These are phyloP conservation scores for Xylaria multiplex DNA, from an alignment of 2,329 filamentous ascomycete genomes.

Conservation along the genomic window DNA sequence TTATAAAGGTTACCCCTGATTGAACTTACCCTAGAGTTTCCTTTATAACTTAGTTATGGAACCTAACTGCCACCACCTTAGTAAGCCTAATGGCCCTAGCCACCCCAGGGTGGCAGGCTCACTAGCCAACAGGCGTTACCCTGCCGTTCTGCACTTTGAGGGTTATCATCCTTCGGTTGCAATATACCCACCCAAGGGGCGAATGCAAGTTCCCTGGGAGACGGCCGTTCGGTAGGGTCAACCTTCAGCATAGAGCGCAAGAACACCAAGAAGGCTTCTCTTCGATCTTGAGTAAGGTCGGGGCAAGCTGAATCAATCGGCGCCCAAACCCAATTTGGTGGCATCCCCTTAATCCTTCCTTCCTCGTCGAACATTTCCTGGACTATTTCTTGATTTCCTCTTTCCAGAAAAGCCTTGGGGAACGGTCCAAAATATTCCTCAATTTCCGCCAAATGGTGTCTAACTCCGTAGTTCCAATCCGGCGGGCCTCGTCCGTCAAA, in stretches of 20 bases:
- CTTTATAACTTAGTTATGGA: too few species aligned
- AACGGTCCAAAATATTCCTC: constrained; percentile 37
- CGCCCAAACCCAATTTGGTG: background rate
- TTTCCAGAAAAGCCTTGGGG: constrained; percentile 35
- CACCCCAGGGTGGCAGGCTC: too few species aligned
- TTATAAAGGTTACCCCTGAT: too few species aligned
- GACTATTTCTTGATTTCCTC: constrained; percentile 31
- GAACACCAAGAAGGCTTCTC: constrained; percentile 8
- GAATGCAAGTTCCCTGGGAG: constrained; percentile 4
- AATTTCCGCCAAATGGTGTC: constrained; percentile 38
- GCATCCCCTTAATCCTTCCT: constrained; percentile 11
- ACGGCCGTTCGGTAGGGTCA: constrained; percentile 11
- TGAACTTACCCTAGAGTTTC: too few species aligned
- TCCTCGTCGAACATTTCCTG: constrained; percentile 9
- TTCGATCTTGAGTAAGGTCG: background rate
- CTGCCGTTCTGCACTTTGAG: too few species aligned
- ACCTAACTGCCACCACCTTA: too few species aligned
- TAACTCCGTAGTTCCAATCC: constrained; percentile 26
- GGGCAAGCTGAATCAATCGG: background rate
- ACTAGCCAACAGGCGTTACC: too few species aligned
- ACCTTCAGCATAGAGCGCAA: constrained; percentile 23
- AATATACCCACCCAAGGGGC: constrained; percentile 14
- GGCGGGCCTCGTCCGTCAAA: constrained; percentile 33
- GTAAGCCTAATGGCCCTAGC: too few species aligned
- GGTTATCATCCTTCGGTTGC: background rate